These are phyloP conservation scores for Tricholoma terreum DNA, from an alignment of 768 basidiomycete species.

Conservation along the genomic window DNA sequence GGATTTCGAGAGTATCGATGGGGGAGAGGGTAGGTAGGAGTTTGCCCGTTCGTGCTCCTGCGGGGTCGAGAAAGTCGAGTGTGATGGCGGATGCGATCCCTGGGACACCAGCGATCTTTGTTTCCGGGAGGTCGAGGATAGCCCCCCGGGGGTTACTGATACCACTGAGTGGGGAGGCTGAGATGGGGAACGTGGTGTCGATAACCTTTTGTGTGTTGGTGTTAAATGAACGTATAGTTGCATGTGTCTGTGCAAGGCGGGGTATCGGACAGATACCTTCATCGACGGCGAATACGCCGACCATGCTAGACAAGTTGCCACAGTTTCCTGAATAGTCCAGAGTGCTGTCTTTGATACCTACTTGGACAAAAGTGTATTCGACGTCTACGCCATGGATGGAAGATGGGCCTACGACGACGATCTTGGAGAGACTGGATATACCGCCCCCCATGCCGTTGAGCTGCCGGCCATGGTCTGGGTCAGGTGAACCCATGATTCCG, in stretches of 20 bases:
- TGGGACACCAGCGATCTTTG: slow-evolving; percentile 64
- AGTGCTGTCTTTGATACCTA: slow-evolving; percentile 53
- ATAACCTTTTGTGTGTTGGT: slow-evolving; percentile 71
- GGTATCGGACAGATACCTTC: slow-evolving; percentile 47
- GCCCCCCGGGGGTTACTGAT: too few species aligned
- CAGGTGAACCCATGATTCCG: slow-evolving; percentile 81
- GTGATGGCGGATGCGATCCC: slow-evolving; percentile 62
- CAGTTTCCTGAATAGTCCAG: slow-evolving; percentile 76
- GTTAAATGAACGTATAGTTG: slow-evolving; percentile 62
- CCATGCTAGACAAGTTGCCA: slow-evolving; percentile 70
- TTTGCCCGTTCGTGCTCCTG: slow-evolving; percentile 67
- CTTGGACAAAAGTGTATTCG: slow-evolving; percentile 71
- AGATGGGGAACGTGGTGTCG: slow-evolving; percentile 66
- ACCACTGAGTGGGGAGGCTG: slow-evolving; percentile 20
- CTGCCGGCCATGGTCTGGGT: slow-evolving; percentile 63
- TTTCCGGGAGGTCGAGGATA: slow-evolving; percentile 47
- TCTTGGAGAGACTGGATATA: slow-evolving; percentile 70
- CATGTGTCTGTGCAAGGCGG: slow-evolving; percentile 16
- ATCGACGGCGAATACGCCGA: slow-evolving; percentile 72
- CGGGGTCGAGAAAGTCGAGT: slow-evolving; percentile 64
- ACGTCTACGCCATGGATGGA: slow-evolving; percentile 47
- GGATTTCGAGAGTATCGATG: slow-evolving; percentile 40
- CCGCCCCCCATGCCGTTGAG: slow-evolving; percentile 84
- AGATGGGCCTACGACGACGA: slow-evolving; percentile 61
- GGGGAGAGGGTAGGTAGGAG: slow-evolving; percentile 62